Percentiles rank a stretch among this genome's conserved stretches.
phyloP scores from a whole-genome alignment of 2,329 filamentous ascomycete species.

The Raffaelea arxii region DNA sequence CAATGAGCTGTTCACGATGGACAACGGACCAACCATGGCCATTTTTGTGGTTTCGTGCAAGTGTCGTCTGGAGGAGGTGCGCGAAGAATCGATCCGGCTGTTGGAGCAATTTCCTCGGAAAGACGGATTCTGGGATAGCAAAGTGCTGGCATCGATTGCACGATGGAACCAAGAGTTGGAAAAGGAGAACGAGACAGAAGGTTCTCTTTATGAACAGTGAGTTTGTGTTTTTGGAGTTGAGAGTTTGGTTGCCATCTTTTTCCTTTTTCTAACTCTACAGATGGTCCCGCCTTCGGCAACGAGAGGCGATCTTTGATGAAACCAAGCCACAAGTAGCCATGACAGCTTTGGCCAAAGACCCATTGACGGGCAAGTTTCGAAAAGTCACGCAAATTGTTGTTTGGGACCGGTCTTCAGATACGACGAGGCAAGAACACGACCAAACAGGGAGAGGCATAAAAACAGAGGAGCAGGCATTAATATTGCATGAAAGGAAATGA shows the following conservation, averaged over 20 bases:
- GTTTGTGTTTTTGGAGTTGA: not conserved
- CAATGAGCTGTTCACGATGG: constrained; percentile 31
- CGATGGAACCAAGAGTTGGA: constrained; percentile 27
- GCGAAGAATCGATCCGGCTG: constrained; percentile 29
- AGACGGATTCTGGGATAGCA: constrained; percentile 33
- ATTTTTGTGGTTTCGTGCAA: constrained; percentile 30
- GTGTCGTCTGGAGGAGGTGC: constrained; percentile 27
- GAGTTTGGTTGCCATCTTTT: not conserved
- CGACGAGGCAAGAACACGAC: not conserved
- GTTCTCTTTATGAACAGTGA: constrained; percentile 22
- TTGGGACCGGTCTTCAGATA: constrained; percentile 7
- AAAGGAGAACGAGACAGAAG: constrained; percentile 20
- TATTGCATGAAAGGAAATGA: not conserved
- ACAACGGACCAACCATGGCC: constrained; percentile 35
- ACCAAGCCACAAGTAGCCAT: constrained; percentile 7
- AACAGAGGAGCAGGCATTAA: not conserved
- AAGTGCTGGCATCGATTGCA: constrained; percentile 28
- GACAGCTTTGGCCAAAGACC: constrained; percentile 6
- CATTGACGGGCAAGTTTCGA: constrained; percentile 3
- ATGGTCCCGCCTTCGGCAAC: constrained; percentile 4
- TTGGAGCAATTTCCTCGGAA: constrained; percentile 29
- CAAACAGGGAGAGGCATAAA: too few relatives aligned
- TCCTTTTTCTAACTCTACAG: not conserved
- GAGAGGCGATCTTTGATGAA: constrained; percentile 5
- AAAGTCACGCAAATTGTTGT: constrained; percentile 4